phyloP scores from a whole-genome alignment of 2,329 filamentous ascomycete genomes.

The Eutypa lata region DNA sequence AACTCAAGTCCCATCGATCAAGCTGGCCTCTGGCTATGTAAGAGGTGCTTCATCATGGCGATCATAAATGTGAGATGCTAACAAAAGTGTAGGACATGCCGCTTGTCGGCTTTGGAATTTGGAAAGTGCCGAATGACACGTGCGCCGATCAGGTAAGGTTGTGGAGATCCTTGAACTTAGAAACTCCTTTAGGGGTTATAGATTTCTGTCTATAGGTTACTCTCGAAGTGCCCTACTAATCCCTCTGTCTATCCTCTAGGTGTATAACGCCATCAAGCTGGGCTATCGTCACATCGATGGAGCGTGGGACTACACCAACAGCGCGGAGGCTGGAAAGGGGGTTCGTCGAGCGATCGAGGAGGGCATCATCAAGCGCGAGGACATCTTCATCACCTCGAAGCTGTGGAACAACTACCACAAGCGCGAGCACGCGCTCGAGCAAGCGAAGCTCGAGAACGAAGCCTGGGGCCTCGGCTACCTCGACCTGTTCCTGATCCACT shows the following conservation, averaged over 20 bases:
- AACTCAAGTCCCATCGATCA: slow-evolving; percentile 23
- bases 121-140: slow-evolving; percentile 35
- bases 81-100: slow-evolving; percentile 32
- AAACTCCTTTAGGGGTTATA: too few relatives aligned
- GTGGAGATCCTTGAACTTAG: neutral
- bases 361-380: slow-evolving; percentile 59
- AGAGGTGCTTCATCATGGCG: slow-evolving; percentile 2
- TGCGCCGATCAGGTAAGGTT: slow-evolving; percentile 39
- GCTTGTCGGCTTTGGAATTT: slow-evolving; percentile 38
- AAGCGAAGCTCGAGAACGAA: slow-evolving; percentile 58
- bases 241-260: slow-evolving; percentile 39
- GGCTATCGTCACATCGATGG: slow-evolving; percentile 52
- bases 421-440: slow-evolving; percentile 59
- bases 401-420: slow-evolving; percentile 64
- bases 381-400: slow-evolving; percentile 67
- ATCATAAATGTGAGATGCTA: slow-evolving; percentile 4
- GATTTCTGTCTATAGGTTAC: neutral
- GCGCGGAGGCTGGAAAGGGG: slow-evolving; percentile 62
- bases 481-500: slow-evolving; percentile 70
- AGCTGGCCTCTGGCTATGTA: slow-evolving; percentile 36
- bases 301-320: slow-evolving; percentile 60
- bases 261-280: slow-evolving; percentile 60
- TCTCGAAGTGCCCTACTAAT: slow-evolving; percentile 32
- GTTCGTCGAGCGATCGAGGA: slow-evolving; percentile 55
- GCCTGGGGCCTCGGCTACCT: slow-evolving; percentile 64